Percentiles rank a stretch among this genome's conserved stretches.
phyloP scores from a whole-genome alignment of 2,329 filamentous ascomycete genomes.

The Magnaporthales sp. region DNA sequence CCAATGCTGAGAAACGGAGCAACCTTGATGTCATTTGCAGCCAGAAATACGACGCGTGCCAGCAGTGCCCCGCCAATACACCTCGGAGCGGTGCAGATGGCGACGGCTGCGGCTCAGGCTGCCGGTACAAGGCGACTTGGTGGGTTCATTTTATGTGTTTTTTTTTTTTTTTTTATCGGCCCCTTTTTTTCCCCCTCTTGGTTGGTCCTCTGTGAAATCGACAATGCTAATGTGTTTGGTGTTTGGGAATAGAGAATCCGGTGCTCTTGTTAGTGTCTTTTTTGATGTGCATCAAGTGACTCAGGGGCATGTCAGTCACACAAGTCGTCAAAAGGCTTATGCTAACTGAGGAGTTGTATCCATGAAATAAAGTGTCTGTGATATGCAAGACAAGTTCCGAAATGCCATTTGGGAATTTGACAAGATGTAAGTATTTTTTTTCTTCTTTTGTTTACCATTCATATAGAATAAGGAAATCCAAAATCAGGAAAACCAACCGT shows the following conservation, averaged over 20 bases:
- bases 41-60: neutral
- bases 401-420: conserved; percentile 76
- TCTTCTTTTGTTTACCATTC: neutral
- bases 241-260: conserved; percentile 20
- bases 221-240: neutral
- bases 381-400: conserved; percentile 90
- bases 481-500: neutral
- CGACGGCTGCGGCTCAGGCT: neutral
- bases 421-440: conserved; percentile 51
- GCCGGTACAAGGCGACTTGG: neutral
- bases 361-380: conserved; percentile 61
- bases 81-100: neutral
- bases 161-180: neutral
- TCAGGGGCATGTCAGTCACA: neutral
- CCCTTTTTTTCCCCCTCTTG: neutral
- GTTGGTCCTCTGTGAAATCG: neutral
- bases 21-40: neutral
- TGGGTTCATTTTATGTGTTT: neutral
- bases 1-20: neutral
- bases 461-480: neutral
- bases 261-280: conserved; percentile 37
- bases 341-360: neutral
- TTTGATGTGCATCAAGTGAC: neutral
- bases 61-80: neutral
- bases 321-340: neutral